Evolutionary conservation across 202 grass and related monocot genomes (phyloP).

Genomic region (Panicum virgatum): DNA sequence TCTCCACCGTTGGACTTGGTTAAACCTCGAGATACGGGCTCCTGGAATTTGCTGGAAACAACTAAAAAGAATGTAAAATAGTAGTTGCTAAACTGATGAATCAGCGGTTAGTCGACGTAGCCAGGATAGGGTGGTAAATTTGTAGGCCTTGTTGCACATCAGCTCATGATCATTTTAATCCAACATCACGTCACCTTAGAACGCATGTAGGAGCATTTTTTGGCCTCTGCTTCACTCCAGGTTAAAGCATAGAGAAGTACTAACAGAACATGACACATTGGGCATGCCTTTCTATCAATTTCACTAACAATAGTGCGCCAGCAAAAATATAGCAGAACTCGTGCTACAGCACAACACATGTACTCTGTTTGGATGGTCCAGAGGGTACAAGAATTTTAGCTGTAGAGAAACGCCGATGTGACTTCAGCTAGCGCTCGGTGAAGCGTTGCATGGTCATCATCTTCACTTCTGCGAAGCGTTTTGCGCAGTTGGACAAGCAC

Average conservation of each 20-base stretch:
- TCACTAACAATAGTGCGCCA: neutral
- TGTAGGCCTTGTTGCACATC: no score
- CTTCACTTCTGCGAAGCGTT: slow-evolving; percentile 62
- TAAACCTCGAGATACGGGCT: slow-evolving; percentile 1
- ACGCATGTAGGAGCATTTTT: neutral
- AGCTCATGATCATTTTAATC: neutral
- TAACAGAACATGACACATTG: neutral
- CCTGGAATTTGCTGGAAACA: neutral
- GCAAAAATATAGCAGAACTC: neutral
- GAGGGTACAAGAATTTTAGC: neutral
- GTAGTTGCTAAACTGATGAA: neutral
- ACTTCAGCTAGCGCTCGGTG: neutral
- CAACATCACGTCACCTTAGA: neutral
- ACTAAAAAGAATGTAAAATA: neutral
- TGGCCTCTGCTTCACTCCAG: neutral
- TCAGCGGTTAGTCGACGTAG: neutral
- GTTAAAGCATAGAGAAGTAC: neutral
- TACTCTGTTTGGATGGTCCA: neutral
- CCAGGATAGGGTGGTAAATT: neutral
- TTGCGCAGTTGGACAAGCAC: slow-evolving; percentile 72
- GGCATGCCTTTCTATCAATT: neutral
- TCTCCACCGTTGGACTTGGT: neutral
- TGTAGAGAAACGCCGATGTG: neutral
- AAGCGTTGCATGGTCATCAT: slow-evolving; percentile 47
- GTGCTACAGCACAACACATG: neutral